These are phyloP conservation scores for Globisporangium alternatum DNA, from an alignment of 352 stramenopile species.

Conservation along the genomic window DNA sequence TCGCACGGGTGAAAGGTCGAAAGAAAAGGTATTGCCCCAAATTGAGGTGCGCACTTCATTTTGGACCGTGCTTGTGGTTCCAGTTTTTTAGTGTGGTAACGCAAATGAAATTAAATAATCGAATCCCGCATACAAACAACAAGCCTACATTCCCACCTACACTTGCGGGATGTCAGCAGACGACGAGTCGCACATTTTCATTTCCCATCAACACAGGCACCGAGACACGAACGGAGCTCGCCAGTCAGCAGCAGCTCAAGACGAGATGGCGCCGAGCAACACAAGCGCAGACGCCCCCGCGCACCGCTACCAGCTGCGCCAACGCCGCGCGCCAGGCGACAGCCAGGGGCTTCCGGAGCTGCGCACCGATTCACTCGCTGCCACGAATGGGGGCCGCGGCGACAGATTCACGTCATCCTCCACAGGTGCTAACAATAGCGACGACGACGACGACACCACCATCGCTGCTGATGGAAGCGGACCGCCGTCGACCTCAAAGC, in stretches of 20 bases:
- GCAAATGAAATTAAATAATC: background rate
- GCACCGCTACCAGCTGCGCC: slow-evolving; percentile 15
- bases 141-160: background rate
- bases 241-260: background rate
- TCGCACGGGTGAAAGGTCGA: no score
- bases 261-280: slow-evolving; percentile 2
- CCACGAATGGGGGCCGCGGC: background rate
- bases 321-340: background rate
- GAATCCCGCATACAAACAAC: background rate
- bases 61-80: no score
- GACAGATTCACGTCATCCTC: background rate
- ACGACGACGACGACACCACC: background rate
- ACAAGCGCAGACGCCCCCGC: background rate
- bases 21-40: no score
- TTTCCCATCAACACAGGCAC: background rate
- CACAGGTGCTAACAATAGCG: slow-evolving; percentile 2
- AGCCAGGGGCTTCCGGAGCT: background rate
- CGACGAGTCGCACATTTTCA: background rate
- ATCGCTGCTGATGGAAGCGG: background rate
- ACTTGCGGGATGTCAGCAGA: background rate
- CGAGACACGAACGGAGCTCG: background rate
- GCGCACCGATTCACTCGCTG: background rate
- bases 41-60: no score
- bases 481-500: background rate
- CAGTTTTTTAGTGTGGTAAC: no score